Base-by-base conservation (phyloP, 2,329 filamentous ascomycete genomes). In the Botrytis tulipae region DNA sequence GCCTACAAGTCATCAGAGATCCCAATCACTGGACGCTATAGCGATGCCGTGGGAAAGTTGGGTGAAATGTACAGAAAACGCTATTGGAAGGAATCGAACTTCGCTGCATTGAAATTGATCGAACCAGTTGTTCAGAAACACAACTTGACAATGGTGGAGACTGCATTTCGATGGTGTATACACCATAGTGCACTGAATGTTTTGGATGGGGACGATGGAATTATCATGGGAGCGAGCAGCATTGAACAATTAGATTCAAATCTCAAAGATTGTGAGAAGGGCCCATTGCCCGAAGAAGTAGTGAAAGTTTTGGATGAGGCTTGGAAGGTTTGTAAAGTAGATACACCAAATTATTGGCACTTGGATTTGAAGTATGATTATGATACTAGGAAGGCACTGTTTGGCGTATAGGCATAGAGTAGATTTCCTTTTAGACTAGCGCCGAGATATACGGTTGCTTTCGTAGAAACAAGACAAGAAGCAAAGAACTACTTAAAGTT, bases 1-100 rank as follows among this genome's bases (percentile, higher is more conserved):
- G 95, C 94, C 83, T 81, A 81, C 32, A 77, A 77, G 10, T 94
- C 77, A 82, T 85, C 35, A 14, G 80, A 79, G 72, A 79, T 88
- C 1, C 92, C 92, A 0, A 82, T 84, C 0, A 46, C n/a, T 18
- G 93, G 93, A 20, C 88, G 93, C 51, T 97, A 91, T 84, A 91
- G 89, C 76, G 85, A 91, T 77, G 82, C 81, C 20, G 81, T 82
- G 54, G 78, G 74, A 18, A 74, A 62, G 25, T 72, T 77, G 70
- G 90, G 89, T 6, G 72, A 77, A 22, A 84, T 85, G 79, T 91
- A 91, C 78, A 85, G 89, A 22, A 81, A 83, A 14, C 84, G 89
- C 16, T 92, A 92, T 81, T 92, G 91, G 83, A 87, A 87, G 75
- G 87, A 90, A 75, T 83, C 85, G 0, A 90, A 86, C 0, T 91